Evolutionary conservation across 306 rosid species (phyloP).

Genomic region (Vigna radiata): DNA sequence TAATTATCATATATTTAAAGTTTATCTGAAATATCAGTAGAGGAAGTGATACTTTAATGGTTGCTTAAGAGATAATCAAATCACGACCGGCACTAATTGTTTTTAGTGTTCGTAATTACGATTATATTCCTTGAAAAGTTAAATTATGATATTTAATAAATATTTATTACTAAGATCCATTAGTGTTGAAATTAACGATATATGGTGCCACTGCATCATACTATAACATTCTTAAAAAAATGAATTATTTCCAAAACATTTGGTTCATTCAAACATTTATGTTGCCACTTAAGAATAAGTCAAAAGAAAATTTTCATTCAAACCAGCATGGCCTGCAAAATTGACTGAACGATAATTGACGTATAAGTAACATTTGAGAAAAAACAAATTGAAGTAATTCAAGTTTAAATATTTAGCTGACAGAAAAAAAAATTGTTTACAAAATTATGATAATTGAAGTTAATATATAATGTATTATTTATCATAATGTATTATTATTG

Average conservation of each 20-base stretch:
- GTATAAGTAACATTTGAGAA: neutral
- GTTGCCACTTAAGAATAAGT: neutral
- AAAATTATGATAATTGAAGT: too few relatives aligned
- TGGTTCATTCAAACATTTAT: neutral
- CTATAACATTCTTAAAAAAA: neutral
- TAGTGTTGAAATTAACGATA: neutral
- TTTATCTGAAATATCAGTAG: neutral
- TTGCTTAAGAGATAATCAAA: neutral
- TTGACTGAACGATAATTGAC: neutral
- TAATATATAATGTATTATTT: too few relatives aligned
- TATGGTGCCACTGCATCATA: neutral
- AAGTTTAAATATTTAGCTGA: neutral
- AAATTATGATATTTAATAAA: neutral
- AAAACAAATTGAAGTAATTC: neutral
- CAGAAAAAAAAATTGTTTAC: neutral
- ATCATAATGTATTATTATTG: too few relatives aligned
- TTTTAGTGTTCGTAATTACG: neutral
- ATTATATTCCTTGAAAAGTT: neutral
- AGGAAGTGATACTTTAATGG: neutral
- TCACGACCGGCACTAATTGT: neutral
- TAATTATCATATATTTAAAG: neutral
- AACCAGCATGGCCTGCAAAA: slow-evolving; percentile 4
- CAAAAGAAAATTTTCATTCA: neutral
- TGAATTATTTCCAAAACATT: neutral
- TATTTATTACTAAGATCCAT: neutral